Base-by-base conservation (phyloP, 106 monocot species). In the Dendrobium officinale region DNA sequence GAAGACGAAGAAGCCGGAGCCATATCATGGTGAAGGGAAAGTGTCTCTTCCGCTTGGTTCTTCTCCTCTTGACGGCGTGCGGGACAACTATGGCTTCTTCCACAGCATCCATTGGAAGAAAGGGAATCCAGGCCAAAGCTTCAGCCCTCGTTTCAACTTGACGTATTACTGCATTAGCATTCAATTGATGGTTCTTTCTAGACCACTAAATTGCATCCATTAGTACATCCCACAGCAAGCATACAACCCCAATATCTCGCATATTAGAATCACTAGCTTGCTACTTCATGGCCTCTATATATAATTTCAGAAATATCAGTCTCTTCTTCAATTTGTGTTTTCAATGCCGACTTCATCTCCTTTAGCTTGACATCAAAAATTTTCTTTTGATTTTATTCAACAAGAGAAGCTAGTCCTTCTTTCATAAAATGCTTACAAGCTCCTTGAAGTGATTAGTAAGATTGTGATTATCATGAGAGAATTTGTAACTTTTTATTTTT, bases 181-280 rank as follows among this genome's bases (percentile, higher is more conserved):
- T 97, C 87, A 94, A 94, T 82, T 97, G 96, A 80, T 97, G 96
- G 77, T 97, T 97, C 83, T 94, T 97, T 18, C 96, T 94, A 84
- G 96, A 97, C 96, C 96, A 97, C 84, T 97, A 94, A 84, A 97
- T 92, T 82, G 94, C 91, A 83, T 97, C 96, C 92, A 97, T 97
- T 24, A 97, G 43, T 41, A 92, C 93, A 85, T 97, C 96, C 96
- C 96, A 97, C 40, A 97, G 31, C 80, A 97, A 86, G 74, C 89
- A 94, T 9, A 97, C 90, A 42, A 97, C 88, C 79, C 94, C 94
- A 81, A 92, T 79, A 75, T 97, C 96, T 58, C 92, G 96, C 54
- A 97, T 84, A 15, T 89, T 97, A 6, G 93, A 86, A 77, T 94
- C 96, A 74, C 86, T 94, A 42, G 90, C 88, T 31, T 31, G 31